These are phyloP conservation scores for Pezicula neosporulosa DNA, from an alignment of 2,329 filamentous ascomycete species.

Conservation along the genomic window DNA sequence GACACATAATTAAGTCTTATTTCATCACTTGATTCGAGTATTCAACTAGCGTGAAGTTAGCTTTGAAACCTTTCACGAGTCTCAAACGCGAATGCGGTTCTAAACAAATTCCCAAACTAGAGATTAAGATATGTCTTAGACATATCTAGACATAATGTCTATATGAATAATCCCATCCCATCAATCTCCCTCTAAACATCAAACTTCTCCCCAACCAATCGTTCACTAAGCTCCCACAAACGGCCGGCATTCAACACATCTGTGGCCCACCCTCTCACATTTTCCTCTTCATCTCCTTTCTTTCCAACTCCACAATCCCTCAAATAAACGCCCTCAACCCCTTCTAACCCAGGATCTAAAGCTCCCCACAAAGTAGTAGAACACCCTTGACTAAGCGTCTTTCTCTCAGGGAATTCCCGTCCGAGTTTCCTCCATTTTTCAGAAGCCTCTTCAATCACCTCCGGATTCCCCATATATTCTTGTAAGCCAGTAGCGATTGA, in stretches of 20 bases:
- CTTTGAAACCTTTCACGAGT: too few species aligned
- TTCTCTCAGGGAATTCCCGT: not conserved
- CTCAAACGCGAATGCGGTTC: too few species aligned
- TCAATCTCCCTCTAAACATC: too few species aligned
- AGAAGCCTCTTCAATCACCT: not conserved
- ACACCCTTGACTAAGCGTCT: not conserved
- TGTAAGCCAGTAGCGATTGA: not conserved
- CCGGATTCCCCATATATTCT: not conserved
- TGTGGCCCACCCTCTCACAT: constrained; percentile 5
- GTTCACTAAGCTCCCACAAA: constrained; percentile 42
- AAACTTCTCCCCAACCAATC: constrained; percentile 40
- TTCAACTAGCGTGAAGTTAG: too few species aligned
- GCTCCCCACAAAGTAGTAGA: constrained; percentile 33
- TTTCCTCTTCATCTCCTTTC: not conserved
- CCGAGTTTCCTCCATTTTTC: not conserved
- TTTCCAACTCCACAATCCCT: constrained; percentile 5
- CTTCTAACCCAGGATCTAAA: constrained; percentile 30
- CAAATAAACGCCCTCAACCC: constrained; percentile 5
- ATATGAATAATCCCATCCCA: too few species aligned
- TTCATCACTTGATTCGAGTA: too few species aligned
- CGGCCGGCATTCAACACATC: constrained; percentile 30
- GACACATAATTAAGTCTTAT: too few species aligned
- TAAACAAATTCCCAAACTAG: too few species aligned
- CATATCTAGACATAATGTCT: too few species aligned
- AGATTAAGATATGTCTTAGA: too few species aligned